A percentile compares a stretch with the other conserved stretches of the same genome.
These are phyloP conservation scores for Rhododendron henanense DNA, from an alignment of 148 eudicot species.

Conservation along the genomic window DNA sequence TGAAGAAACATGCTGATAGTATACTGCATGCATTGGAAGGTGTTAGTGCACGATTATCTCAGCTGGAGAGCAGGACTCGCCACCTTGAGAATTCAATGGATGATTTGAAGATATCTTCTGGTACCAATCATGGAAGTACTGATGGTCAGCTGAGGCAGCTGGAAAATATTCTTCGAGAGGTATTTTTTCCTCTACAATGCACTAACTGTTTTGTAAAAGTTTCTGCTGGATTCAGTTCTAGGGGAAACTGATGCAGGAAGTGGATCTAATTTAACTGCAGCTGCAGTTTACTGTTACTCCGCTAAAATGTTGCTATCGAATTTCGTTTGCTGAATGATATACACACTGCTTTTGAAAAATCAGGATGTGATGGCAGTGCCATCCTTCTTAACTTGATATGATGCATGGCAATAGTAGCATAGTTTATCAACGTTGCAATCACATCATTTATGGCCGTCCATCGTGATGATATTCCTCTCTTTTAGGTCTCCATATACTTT, in stretches of 20 bases:
- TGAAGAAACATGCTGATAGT: conserved; percentile 71
- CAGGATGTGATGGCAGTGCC: background rate
- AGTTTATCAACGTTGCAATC: background rate
- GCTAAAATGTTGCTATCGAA: background rate
- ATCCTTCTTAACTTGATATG: background rate
- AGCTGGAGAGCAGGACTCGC: conserved; percentile 71
- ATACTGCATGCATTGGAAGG: conserved; percentile 70
- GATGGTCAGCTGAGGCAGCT: conserved; percentile 86
- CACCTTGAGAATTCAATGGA: conserved; percentile 74
- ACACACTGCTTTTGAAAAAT: background rate
- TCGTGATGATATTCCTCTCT: background rate
- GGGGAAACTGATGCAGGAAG: background rate
- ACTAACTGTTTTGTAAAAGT: background rate
- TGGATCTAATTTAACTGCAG: background rate
- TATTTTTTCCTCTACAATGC: conserved; percentile 21
- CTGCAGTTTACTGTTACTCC: background rate
- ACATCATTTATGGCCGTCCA: background rate
- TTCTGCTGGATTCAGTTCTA: background rate
- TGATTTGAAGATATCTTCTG: conserved; percentile 69
- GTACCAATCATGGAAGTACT: conserved; percentile 62
- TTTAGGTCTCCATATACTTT: background rate
- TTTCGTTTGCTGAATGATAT: background rate
- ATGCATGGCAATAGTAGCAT: background rate
- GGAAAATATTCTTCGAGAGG: conserved; percentile 84
- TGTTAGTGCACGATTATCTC: conserved; percentile 71